A percentile compares a stretch with the other conserved stretches of the same genome.
Conservation (phyloP, 306 rosid genomes). For the Malus sieversii region DNA sequence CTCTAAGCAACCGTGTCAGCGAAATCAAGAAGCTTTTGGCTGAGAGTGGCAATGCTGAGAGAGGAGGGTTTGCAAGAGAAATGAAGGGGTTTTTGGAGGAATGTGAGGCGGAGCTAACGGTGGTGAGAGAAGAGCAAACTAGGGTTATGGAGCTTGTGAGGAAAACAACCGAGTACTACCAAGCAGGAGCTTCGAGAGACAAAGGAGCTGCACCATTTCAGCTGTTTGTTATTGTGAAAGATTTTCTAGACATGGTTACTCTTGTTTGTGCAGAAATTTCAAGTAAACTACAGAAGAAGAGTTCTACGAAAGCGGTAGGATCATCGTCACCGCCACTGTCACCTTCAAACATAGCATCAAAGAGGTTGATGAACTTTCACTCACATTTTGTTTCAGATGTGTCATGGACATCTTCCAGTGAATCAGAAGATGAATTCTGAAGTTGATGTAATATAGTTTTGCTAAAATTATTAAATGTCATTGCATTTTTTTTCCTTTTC, state of each 20-base stretch:
- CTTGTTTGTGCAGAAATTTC: slow-evolving; percentile 46
- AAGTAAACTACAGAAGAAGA: slow-evolving; percentile 38
- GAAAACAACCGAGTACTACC: slow-evolving; percentile 59
- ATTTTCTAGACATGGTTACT: slow-evolving; percentile 57
- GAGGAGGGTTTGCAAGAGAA: slow-evolving; percentile 41
- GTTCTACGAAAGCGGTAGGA: slow-evolving; percentile 5
- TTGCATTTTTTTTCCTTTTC: background rate
- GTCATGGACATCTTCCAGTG: slow-evolving; percentile 35
- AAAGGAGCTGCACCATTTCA: slow-evolving; percentile 41
- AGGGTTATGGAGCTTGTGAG: slow-evolving; percentile 59
- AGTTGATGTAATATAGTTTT: background rate
- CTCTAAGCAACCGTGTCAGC: slow-evolving; percentile 24
- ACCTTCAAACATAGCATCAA: slow-evolving; percentile 26
- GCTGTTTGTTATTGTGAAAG: slow-evolving; percentile 53
- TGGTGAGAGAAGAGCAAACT: slow-evolving; percentile 48
- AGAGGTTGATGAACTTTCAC: slow-evolving; percentile 36
- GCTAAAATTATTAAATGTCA: background rate
- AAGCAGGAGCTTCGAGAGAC: slow-evolving; percentile 45
- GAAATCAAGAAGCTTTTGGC: slow-evolving; percentile 42
- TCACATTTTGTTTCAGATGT: slow-evolving; percentile 35
- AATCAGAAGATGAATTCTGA: slow-evolving; percentile 56
- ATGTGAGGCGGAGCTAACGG: slow-evolving; percentile 60
- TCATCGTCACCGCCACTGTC: slow-evolving; percentile 45
- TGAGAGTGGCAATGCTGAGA: slow-evolving; percentile 29
- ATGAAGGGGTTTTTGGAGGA: slow-evolving; percentile 59